A percentile compares a stretch with the other conserved stretches of the same genome.
Evolutionary conservation across 768 basidiomycete species (phyloP).

Genomic region (Lenzites betulinus): DNA sequence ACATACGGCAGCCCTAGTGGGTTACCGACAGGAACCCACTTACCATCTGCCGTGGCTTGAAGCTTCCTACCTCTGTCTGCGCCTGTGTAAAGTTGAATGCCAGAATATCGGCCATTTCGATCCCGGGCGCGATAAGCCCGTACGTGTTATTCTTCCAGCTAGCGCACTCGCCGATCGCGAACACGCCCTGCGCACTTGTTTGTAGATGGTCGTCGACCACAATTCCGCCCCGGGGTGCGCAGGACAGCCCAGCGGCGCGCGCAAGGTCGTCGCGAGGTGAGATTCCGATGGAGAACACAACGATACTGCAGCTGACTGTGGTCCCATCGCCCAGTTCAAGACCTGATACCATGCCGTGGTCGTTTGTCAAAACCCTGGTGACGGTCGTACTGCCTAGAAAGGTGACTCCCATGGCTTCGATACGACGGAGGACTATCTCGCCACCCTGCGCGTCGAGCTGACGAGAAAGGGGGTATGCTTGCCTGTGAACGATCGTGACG

Average conservation of each 20-base stretch:
- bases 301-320: constrained; percentile 50
- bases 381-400: constrained; percentile 48
- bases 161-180: constrained; percentile 79
- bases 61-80: constrained; percentile 41
- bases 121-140: constrained; percentile 74
- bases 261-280: constrained; percentile 72
- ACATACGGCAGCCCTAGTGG: not conserved
- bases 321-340: constrained; percentile 52
- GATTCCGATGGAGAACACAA: constrained; percentile 72
- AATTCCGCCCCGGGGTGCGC: constrained; percentile 54
- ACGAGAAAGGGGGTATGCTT: constrained; percentile 54
- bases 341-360: constrained; percentile 43
- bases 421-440: constrained; percentile 60
- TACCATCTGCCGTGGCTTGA: constrained; percentile 48
- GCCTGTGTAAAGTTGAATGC: constrained; percentile 71
- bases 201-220: constrained; percentile 55
- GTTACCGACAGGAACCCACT: not conserved
- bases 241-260: constrained; percentile 50
- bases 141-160: constrained; percentile 68
- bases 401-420: constrained; percentile 60
- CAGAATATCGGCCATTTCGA: constrained; percentile 76
- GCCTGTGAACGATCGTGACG: constrained; percentile 56
- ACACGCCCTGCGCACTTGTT: constrained; percentile 61
- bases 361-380: constrained; percentile 39
- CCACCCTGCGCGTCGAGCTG: constrained; percentile 60